phyloP scores from a whole-genome alignment of 2,329 filamentous ascomycete genomes.

The Pestalotiopsis sp. region DNA sequence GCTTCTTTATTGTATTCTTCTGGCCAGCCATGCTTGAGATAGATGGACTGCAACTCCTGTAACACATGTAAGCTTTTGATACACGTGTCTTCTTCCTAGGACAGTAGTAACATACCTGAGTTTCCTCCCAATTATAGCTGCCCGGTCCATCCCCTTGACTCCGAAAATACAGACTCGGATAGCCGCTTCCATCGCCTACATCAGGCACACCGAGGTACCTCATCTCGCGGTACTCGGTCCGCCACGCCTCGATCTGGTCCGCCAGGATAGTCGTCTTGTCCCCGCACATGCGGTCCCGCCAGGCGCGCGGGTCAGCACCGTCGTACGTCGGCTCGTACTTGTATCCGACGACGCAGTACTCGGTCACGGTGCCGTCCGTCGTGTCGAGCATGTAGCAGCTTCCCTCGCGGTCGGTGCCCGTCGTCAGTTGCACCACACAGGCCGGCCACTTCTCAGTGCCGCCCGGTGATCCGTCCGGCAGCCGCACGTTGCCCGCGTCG shows the following conservation, averaged over 20 bases:
- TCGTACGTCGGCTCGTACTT: not conserved
- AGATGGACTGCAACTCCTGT: not conserved
- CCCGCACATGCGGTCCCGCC: not conserved
- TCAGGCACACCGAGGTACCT: not conserved
- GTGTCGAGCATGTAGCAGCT: conserved; percentile 7
- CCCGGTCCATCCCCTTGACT: not conserved
- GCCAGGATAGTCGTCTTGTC: not conserved
- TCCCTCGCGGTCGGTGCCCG: conserved; percentile 5
- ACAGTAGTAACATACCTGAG: not conserved
- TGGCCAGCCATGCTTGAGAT: conserved; percentile 3
- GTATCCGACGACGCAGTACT: not conserved
- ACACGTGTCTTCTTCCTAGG: too few relatives aligned
- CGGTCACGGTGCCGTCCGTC: conserved; percentile 7
- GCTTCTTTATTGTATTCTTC: not conserved
- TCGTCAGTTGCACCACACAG: conserved; percentile 6
- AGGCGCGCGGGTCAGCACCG: not conserved
- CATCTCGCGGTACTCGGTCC: not conserved
- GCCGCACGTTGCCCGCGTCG: not conserved
- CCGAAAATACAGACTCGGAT: not conserved
- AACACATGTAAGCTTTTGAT: not conserved
- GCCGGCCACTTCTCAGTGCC: conserved; percentile 1
- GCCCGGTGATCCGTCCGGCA: not conserved
- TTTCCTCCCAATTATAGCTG: not conserved
- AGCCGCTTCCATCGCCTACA: not conserved
- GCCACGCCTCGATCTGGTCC: not conserved